Conservation (phyloP, 352 stramenopile species). For the Pythium utonaiense region DNA sequence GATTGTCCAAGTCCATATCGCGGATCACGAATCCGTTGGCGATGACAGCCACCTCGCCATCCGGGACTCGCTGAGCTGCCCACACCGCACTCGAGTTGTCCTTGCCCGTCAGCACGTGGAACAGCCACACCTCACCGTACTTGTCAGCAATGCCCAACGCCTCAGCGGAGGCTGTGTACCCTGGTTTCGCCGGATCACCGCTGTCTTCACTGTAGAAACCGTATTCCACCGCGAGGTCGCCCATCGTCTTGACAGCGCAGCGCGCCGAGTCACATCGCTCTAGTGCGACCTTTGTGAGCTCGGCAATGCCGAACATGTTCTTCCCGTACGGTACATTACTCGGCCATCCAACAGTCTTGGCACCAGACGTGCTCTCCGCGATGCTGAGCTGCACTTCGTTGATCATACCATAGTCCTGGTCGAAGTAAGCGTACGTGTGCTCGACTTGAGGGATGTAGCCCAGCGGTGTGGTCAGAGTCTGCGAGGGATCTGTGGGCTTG, state of each 20-base stretch:
- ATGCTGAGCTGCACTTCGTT: constrained; percentile 90
- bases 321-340: constrained; percentile 43
- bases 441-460: constrained; percentile 75
- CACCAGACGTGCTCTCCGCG: constrained; percentile 81
- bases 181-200: constrained; percentile 31
- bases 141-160: constrained; percentile 77
- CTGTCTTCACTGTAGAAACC: constrained; percentile 88
- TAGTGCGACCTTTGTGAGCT: constrained; percentile 78
- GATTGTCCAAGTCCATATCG: constrained; percentile 60
- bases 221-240: constrained; percentile 79
- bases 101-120: constrained; percentile 87
- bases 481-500: constrained; percentile 21
- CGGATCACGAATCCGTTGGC: constrained; percentile 91
- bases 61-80: constrained; percentile 84
- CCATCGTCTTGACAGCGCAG: constrained; percentile 80
- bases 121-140: constrained; percentile 83
- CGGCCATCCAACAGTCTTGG: constrained; percentile 50
- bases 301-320: constrained; percentile 73
- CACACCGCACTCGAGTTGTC: constrained; percentile 81
- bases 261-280: constrained; percentile 67
- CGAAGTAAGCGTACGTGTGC: constrained; percentile 88
- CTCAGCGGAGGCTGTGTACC: constrained; percentile 52
- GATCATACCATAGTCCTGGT: constrained; percentile 87
- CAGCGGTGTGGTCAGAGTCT: constrained; percentile 38
- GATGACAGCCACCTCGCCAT: constrained; percentile 77